These are phyloP conservation scores for Falciphora oryzae DNA, from an alignment of 2,329 filamentous ascomycete genomes.

Conservation along the genomic window DNA sequence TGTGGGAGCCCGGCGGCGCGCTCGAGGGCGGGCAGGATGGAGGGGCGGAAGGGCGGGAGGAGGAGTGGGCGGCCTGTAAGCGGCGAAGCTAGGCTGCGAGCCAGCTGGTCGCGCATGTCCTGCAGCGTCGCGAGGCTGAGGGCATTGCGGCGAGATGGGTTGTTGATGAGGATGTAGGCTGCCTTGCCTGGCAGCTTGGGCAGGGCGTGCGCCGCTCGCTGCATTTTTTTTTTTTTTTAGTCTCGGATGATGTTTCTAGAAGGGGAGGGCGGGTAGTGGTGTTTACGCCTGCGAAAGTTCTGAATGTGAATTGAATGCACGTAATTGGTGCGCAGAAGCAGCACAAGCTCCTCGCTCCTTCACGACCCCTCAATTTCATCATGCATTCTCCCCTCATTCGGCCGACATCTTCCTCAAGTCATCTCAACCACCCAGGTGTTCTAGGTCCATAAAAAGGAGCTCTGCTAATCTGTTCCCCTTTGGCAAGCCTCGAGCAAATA, in stretches of 20 bases:
- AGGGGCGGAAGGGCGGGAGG: slow-evolving; percentile 24
- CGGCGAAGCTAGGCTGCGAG: slow-evolving; percentile 19
- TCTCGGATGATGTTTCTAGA: not conserved
- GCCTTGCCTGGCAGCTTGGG: slow-evolving; percentile 22
- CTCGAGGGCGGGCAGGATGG: slow-evolving; percentile 16
- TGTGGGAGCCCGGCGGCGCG: slow-evolving; percentile 7
- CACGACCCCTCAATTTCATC: too few species aligned
- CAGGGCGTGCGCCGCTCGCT: slow-evolving; percentile 5
- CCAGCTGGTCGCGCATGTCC: slow-evolving; percentile 21
- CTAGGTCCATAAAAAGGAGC: too few species aligned
- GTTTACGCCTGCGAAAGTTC: too few species aligned
- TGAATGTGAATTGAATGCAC: too few species aligned
- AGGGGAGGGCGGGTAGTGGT: too few species aligned
- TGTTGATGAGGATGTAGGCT: slow-evolving; percentile 21
- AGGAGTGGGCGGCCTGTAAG: slow-evolving; percentile 17
- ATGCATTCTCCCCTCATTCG: too few species aligned
- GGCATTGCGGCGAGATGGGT: slow-evolving; percentile 21
- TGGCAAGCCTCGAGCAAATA: not conserved
- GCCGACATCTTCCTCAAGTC: too few species aligned
- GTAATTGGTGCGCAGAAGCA: too few species aligned
- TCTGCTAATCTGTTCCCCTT: too few species aligned
- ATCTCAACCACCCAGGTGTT: too few species aligned
- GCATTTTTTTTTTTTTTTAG: slow-evolving; percentile 3
- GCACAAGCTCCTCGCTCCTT: too few species aligned
- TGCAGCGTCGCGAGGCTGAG: slow-evolving; percentile 20